Evolutionary conservation across 2,329 filamentous ascomycete genomes (phyloP), one percentile per base, ranked within the genome.

Genomic region (Exophiala viscosa): DNA sequence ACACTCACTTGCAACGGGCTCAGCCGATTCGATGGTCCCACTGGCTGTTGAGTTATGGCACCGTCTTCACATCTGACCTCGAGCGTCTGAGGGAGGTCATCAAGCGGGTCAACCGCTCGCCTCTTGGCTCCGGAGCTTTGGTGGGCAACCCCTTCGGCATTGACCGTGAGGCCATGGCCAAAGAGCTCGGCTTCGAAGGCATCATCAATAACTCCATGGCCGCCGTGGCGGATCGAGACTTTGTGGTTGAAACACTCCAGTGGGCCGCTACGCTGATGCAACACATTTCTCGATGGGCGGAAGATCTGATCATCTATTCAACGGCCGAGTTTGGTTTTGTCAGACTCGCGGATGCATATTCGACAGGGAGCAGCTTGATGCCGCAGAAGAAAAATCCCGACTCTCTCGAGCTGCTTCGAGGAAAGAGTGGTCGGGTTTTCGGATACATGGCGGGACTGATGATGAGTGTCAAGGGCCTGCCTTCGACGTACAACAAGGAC

Each of bases 401-500:
- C 70, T 84, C 81, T 36, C 76, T 92, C 15, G 83, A 88, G 64
- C 75, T 92, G 33, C 78, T 91, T 54, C 80, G 88, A n/a, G 88
- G 88, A 47, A 91, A 91, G 74, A 77, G 79, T 28, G 88, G 88
- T 1, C 79, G 86, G 53, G 81, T 84, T 3, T 92, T 95, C 65
- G 90, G 89, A 20, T 85, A 90, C 60, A 87, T 92, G 83, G 81
- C 86, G 4, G 88, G 88, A 34, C 73, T 93, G 59, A 89, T 89
- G 80, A 85, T 84, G 73, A 88, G 84, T 34, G 70, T 85, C 69
- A 86, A 87, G 70, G 86, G 86, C 50, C 80, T 93, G 23, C 87
- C 88, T 1, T 87, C 81, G 39, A 90, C 87, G 2, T 95, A 95
- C 76, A 92, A 95, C 76, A 95, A 95, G 73, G 89, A 95, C 69